These are phyloP conservation scores for Capronia americana DNA, from an alignment of 2,329 filamentous ascomycete genomes.

Conservation along the genomic window DNA sequence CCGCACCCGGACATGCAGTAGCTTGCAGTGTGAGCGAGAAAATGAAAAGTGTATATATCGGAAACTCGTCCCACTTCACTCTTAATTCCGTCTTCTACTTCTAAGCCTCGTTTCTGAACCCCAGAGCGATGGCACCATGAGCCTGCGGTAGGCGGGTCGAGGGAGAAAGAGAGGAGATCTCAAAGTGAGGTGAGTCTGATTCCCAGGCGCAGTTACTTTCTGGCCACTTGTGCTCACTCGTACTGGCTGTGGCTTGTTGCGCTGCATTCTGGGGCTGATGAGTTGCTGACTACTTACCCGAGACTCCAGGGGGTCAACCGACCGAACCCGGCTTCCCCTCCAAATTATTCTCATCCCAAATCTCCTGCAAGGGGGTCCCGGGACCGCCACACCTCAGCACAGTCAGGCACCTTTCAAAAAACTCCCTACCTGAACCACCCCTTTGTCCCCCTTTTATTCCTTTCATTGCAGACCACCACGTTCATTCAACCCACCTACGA, in stretches of 20 bases:
- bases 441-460: conserved; percentile 5
- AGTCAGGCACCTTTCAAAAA: conserved; percentile 1
- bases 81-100: conserved; percentile 22
- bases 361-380: conserved; percentile 11
- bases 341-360: conserved; percentile 8
- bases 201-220: conserved; percentile 5
- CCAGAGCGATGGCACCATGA: conserved; percentile 36
- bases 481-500: conserved; percentile 3
- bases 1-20: conserved; percentile 31
- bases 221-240: conserved; percentile 1
- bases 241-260: conserved; percentile 18
- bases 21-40: conserved; percentile 20
- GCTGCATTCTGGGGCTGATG: conserved; percentile 1
- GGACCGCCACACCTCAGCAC: conserved; percentile 1
- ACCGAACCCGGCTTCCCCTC: conserved; percentile 6
- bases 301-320: conserved; percentile 12
- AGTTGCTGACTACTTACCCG: conserved; percentile 15
- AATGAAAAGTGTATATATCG: conserved; percentile 32
- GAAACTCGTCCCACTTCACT: conserved; percentile 20
- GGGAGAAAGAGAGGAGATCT: conserved; percentile 15
- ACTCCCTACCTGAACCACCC: not conserved
- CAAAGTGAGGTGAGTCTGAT: conserved; percentile 7
- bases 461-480: conserved; percentile 6
- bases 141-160: conserved; percentile 36
- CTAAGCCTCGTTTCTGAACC: conserved; percentile 11